A percentile compares a stretch with the other conserved stretches of the same genome.
These are phyloP conservation scores for Arabidopsis lyrata DNA, from an alignment of 441 rosid species.

Conservation along the genomic window DNA sequence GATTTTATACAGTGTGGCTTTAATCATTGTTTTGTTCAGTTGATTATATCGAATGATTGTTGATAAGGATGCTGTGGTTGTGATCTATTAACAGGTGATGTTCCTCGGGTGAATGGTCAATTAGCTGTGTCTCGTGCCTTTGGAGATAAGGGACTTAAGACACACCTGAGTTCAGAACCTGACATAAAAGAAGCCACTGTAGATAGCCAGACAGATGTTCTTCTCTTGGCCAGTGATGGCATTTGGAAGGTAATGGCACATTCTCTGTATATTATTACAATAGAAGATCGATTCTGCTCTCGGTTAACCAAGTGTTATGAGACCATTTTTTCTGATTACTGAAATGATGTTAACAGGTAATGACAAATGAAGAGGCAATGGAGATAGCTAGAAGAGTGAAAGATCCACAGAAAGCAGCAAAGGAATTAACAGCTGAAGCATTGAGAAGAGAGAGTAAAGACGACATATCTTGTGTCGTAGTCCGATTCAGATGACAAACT, in stretches of 20 bases:
- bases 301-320: conserved; percentile 10
- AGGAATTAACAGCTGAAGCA: conserved; percentile 82
- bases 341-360: conserved; percentile 57
- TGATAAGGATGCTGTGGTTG: background rate
- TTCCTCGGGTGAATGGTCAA: conserved; percentile 93
- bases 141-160: conserved; percentile 91
- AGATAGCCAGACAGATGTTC: conserved; percentile 57
- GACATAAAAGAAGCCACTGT: conserved; percentile 56
- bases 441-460: conserved; percentile 85
- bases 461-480: conserved; percentile 88
- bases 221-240: conserved; percentile 92
- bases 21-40: background rate
- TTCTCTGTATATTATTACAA: conserved; percentile 4
- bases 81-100: conserved; percentile 69
- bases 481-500: conserved; percentile 70
- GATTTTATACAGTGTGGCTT: background rate
- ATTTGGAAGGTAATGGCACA: conserved; percentile 79
- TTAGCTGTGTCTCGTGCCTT: conserved; percentile 97
- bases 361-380: conserved; percentile 90
- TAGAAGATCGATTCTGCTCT: background rate
- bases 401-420: conserved; percentile 91
- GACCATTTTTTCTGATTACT: background rate
- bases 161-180: conserved; percentile 92
- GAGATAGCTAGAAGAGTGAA: conserved; percentile 74
- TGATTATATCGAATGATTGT: background rate